Conservation (phyloP, 768 basidiomycete species). For the Kwoniella sp. region DNA sequence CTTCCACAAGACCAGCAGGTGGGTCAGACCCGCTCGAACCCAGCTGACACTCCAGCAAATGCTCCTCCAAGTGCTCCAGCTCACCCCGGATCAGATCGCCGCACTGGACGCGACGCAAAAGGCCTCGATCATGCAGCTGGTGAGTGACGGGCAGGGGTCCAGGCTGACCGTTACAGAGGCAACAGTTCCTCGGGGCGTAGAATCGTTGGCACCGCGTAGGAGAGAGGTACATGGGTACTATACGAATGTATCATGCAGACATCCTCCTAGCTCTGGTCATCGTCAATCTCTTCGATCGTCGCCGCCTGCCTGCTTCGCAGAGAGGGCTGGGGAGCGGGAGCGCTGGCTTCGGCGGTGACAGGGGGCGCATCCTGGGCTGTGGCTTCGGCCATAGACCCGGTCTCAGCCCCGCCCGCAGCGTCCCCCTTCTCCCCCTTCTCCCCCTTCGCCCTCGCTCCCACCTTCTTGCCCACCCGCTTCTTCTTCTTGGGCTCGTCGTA, state of each 20-base stretch:
- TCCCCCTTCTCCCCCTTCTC: neutral
- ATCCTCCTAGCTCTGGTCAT: constrained; percentile 47
- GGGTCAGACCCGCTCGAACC: constrained; percentile 3
- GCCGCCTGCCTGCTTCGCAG: constrained; percentile 50
- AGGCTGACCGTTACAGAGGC: constrained; percentile 18
- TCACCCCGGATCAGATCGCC: constrained; percentile 79
- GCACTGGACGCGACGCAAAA: constrained; percentile 72
- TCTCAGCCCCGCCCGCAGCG: neutral
- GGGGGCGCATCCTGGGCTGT: too few species aligned
- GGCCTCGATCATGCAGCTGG: constrained; percentile 73
- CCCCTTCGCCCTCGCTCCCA: neutral
- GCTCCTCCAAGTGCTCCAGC: constrained; percentile 76
- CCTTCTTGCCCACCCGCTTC: constrained; percentile 23
- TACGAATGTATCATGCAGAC: neutral
- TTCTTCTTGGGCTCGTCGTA: constrained; percentile 83
- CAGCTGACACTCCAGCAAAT: constrained; percentile 55
- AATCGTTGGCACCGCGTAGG: neutral
- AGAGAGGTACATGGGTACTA: neutral
- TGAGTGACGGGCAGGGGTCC: constrained; percentile 51
- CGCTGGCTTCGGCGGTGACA: constrained; percentile 2
- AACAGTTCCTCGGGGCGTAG: constrained; percentile 41
- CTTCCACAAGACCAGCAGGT: constrained; percentile 48
- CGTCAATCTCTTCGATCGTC: constrained; percentile 55
- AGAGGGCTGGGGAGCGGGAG: too few species aligned
- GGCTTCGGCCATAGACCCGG: neutral